Evolutionary conservation across 2,329 filamentous ascomycete species (phyloP).

Genomic region (Trichoderma atroviride): DNA sequence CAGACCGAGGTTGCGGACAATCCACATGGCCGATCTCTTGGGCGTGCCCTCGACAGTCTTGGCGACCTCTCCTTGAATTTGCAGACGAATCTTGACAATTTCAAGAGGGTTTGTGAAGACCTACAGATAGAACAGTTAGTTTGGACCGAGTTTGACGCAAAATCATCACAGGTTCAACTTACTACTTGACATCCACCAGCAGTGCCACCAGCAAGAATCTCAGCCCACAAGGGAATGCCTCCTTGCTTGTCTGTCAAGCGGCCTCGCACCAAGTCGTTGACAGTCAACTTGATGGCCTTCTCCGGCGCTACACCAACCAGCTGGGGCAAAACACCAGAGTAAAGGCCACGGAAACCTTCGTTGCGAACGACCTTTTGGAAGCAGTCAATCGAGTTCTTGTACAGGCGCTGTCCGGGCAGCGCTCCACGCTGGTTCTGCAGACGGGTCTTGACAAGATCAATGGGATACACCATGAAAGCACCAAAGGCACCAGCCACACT

Average conservation of each 20-base stretch:
- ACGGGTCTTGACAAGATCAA: slow-evolving; percentile 96
- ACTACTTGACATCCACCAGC: slow-evolving; percentile 96
- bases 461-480: slow-evolving; percentile 99
- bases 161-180: slow-evolving; percentile 47
- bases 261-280: slow-evolving; percentile 88
- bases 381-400: slow-evolving; percentile 97
- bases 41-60: slow-evolving; percentile 82
- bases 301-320: slow-evolving; percentile 97
- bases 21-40: slow-evolving; percentile 95
- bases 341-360: slow-evolving; percentile 85
- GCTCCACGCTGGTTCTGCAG: slow-evolving; percentile 94
- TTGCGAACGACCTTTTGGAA: slow-evolving; percentile 90
- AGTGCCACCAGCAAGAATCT: slow-evolving; percentile 83
- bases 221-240: slow-evolving; percentile 68
- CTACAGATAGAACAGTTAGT: slow-evolving; percentile 46
- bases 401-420: slow-evolving; percentile 81
- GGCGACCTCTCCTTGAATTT: slow-evolving; percentile 93
- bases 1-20: slow-evolving; percentile 91
- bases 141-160: not conserved
- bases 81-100: slow-evolving; percentile 98
- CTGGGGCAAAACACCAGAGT: slow-evolving; percentile 93
- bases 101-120: slow-evolving; percentile 97
- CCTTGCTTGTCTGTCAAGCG: slow-evolving; percentile 76
- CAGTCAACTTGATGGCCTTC: slow-evolving; percentile 98
- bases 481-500: slow-evolving; percentile 93